Evolutionary conservation across 352 stramenopile genomes (phyloP), one percentile per base, ranked within the genome.

Genomic region (Globisporangium cederbergense): DNA sequence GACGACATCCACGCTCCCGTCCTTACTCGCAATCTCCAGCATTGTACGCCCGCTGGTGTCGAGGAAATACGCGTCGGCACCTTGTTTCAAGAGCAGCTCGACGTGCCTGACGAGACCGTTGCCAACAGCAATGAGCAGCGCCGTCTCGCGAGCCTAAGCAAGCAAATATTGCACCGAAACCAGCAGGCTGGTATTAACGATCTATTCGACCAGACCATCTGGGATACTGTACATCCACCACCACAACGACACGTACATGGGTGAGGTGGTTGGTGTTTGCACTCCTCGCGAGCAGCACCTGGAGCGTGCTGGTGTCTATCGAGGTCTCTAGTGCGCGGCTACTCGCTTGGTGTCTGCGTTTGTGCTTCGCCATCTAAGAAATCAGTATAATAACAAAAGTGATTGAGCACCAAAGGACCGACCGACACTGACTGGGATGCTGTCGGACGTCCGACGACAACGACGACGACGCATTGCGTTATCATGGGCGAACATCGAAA

Each of bases 31-130:
- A 55, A 86, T 74, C 38, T 83, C 69, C 42, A 81, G 76, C 16
- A 58, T 56, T 49, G 66, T 71, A 53, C 73, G 68, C 8, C 69
- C 69, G 32, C 71, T 71, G 16, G 60, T 53, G 49, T 86, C 74
- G 7, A 32, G 14, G 9, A 58, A 53, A 50, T 60, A 67, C 16
- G 57, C 40, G 22, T 86, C 73, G 11, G 73, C 77, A 13, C 71
- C 73, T 40, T 76, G 54, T 0, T 49, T 64, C 3, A 81, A 34
- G 49, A 86, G 71, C n/a, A 79, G 71, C 63, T 80, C 63, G 18
- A 83, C 73, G 64, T 86, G 75, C 42, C 76, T 74, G 65, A 71
- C 73, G 47, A 86, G 75, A 30, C 71, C 75, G 67, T 80, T 75
- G 42, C 77, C 69, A 3, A 74, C 45, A 8, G 69, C 71, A 25